Conservation (phyloP, 345 rosid species). For the Odontarrhena argentea region DNA sequence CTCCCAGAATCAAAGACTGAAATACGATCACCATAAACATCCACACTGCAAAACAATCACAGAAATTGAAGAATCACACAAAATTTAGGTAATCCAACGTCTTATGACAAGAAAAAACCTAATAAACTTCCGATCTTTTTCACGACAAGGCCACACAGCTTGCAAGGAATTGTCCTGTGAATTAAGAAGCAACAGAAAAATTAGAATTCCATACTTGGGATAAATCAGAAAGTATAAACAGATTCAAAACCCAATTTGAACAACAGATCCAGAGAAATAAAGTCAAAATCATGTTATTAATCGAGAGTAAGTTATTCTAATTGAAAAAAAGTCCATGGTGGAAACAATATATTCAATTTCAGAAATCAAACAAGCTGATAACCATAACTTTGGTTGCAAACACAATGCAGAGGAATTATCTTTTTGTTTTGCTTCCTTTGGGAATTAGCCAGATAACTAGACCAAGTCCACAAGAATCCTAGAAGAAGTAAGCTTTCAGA, state of each 20-base stretch:
- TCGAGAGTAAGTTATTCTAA: not conserved
- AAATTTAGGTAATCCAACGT: not conserved
- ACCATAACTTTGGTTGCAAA: slow-evolving; percentile 5
- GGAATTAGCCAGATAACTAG: not conserved
- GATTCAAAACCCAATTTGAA: not conserved
- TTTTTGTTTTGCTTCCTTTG: not conserved
- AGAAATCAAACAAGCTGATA: slow-evolving; percentile 7
- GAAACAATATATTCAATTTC: not conserved
- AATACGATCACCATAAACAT: slow-evolving; percentile 48
- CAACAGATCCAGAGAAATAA: slow-evolving; percentile 14
- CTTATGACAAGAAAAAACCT: slow-evolving; percentile 47
- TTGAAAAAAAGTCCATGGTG: not conserved
- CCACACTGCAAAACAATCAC: slow-evolving; percentile 50
- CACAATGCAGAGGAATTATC: not conserved
- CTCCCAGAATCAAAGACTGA: slow-evolving; percentile 75
- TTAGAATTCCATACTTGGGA: slow-evolving; percentile 1
- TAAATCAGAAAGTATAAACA: slow-evolving; percentile 10
- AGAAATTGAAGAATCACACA: slow-evolving; percentile 8
- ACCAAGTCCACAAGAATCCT: slow-evolving; percentile 7
- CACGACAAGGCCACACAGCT: slow-evolving; percentile 60
- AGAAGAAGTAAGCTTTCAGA: not conserved
- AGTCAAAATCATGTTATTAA: not conserved
- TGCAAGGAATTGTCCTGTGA: slow-evolving; percentile 79
- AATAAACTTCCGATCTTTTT: slow-evolving; percentile 49
- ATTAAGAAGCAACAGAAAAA: slow-evolving; percentile 7